A percentile compares a stretch with the other conserved stretches of the same genome.
Conservation (phyloP, 2,329 filamentous ascomycete genomes). For the Ceratocystis alfenasii region DNA sequence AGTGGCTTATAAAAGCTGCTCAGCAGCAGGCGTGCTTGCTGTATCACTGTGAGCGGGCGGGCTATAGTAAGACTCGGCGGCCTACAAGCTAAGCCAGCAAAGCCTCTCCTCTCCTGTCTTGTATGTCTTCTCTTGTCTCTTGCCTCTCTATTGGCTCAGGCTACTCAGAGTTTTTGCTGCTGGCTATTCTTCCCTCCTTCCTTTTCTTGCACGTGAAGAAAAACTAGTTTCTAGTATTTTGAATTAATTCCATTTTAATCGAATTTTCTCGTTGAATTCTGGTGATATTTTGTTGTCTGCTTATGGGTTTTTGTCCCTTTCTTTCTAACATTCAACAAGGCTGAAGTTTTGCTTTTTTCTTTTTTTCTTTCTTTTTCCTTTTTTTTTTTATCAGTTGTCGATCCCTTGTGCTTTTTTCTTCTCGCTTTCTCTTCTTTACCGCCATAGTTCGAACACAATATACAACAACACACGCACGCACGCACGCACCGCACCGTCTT, state of each 20-base stretch:
- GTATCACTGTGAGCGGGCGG: too few relatives aligned
- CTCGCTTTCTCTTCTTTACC: background rate
- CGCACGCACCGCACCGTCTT: background rate
- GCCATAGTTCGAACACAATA: background rate
- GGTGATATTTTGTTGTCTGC: too few relatives aligned
- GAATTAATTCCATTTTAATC: too few relatives aligned
- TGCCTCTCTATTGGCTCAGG: background rate
- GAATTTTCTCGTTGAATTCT: too few relatives aligned
- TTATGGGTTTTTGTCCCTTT: background rate
- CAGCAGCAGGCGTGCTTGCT: too few relatives aligned
- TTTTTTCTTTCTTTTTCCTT: background rate
- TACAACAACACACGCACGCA: background rate
- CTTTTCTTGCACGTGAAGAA: constrained; percentile 2
- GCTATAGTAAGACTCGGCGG: too few relatives aligned
- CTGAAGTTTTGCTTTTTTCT: background rate
- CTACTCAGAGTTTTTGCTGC: background rate
- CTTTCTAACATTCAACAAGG: background rate
- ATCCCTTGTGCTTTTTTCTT: background rate
- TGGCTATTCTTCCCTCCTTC: background rate
- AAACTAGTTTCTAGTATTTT: background rate
- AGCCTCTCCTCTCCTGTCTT: background rate
- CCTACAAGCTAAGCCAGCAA: too few relatives aligned
- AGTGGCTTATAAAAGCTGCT: too few relatives aligned
- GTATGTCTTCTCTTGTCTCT: background rate
- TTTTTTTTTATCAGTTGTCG: background rate